Evolutionary conservation across 1,284 basidiomycete genomes (phyloP).

Genomic region (Sanghuangporus sanghuang): DNA sequence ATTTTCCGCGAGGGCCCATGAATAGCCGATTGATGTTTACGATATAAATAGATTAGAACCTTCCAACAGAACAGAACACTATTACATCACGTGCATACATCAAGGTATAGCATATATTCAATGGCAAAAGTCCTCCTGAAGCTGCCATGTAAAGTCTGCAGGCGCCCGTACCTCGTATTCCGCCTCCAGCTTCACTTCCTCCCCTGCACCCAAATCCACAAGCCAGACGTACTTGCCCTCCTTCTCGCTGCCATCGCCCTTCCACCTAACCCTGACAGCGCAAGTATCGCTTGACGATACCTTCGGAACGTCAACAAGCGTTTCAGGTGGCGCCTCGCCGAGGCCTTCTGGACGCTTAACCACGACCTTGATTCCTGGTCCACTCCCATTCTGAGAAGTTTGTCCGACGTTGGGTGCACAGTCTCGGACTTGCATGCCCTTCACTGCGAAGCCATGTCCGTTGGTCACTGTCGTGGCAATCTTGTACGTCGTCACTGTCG

Average conservation of each 20-base stretch:
- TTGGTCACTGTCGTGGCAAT: conserved; percentile 43
- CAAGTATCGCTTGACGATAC: background rate
- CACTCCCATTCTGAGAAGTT: background rate
- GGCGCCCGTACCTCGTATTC: conserved; percentile 48
- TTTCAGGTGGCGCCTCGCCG: conserved; percentile 38
- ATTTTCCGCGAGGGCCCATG: background rate
- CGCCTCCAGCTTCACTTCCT: conserved; percentile 37
- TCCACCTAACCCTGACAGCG: conserved; percentile 24
- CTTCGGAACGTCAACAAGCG: conserved; percentile 30
- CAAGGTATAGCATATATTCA: background rate
- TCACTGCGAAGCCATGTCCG: conserved; percentile 39
- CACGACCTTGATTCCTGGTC: conserved; percentile 39
- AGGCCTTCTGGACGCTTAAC: conserved; percentile 43
- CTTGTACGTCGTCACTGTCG: conserved; percentile 39
- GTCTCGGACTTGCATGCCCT: conserved; percentile 43
- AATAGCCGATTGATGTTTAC: conserved; percentile 3
- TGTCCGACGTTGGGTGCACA: conserved; percentile 33
- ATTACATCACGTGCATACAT: background rate
- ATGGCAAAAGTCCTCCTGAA: conserved; percentile 1
- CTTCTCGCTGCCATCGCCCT: conserved; percentile 34
- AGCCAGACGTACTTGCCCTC: conserved; percentile 40
- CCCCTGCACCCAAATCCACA: conserved; percentile 31
- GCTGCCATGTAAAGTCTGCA: conserved; percentile 29
- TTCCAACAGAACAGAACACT: background rate
- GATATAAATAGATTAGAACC: background rate